Evolutionary conservation across 768 basidiomycete species (phyloP).

Genomic region (Kwoniella newhampshirensis): DNA sequence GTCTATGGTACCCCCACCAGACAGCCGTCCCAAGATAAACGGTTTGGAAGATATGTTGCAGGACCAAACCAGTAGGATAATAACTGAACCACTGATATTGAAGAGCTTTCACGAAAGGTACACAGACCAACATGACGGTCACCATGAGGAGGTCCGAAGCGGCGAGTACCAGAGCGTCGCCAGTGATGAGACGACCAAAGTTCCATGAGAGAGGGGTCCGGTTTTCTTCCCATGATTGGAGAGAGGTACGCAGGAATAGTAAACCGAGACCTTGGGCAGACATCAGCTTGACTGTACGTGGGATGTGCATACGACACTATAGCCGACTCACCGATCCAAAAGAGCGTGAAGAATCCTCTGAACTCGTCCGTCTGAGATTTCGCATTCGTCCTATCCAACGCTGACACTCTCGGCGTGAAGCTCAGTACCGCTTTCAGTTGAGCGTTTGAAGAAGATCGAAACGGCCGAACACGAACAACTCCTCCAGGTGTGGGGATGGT

Average conservation of each 20-base stretch:
- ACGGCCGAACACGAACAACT: slow-evolving; percentile 49
- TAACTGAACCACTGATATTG: slow-evolving; percentile 77
- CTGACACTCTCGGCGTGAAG: slow-evolving; percentile 80
- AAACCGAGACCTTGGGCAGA: slow-evolving; percentile 67
- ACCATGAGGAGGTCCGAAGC: slow-evolving; percentile 81
- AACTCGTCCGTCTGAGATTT: slow-evolving; percentile 77
- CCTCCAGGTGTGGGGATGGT: slow-evolving; percentile 37
- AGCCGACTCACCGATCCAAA: slow-evolving; percentile 64
- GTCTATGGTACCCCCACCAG: slow-evolving; percentile 85
- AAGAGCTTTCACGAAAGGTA: slow-evolving; percentile 77
- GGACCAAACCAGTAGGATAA: slow-evolving; percentile 68
- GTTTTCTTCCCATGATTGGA: slow-evolving; percentile 63
- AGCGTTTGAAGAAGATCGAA: slow-evolving; percentile 68
- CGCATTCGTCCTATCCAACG: slow-evolving; percentile 79
- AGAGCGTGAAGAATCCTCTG: slow-evolving; percentile 90
- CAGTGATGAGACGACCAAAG: slow-evolving; percentile 84
- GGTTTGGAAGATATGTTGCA: slow-evolving; percentile 82
- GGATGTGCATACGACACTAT: too few relatives aligned
- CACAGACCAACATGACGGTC: slow-evolving; percentile 67
- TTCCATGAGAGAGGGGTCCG: slow-evolving; percentile 74
- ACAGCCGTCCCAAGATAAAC: slow-evolving; percentile 69
- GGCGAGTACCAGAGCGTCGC: slow-evolving; percentile 77
- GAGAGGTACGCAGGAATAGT: slow-evolving; percentile 66
- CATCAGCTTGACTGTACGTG: background rate
- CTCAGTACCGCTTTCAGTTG: slow-evolving; percentile 78